Conservation (phyloP, 176 grass and related monocot species). For the Calamus simplicifolius region DNA sequence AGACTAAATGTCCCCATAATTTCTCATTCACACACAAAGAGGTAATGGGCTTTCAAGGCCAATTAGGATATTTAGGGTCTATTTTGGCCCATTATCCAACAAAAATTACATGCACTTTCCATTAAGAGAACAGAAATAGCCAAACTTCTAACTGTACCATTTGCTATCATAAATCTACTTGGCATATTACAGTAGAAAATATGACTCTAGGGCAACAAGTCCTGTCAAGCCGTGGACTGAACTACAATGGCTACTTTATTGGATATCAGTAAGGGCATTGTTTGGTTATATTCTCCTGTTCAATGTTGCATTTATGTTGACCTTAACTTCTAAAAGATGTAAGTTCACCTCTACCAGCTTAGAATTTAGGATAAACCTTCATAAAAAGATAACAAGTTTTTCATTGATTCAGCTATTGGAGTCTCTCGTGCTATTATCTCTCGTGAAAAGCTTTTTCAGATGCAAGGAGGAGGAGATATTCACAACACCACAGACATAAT, state of each 20-base stretch:
- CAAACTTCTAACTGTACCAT: too few species aligned
- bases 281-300: constrained; percentile 46
- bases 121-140: too few species aligned
- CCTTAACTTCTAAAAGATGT: constrained; percentile 57
- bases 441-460: constrained; percentile 27
- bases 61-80: too few species aligned
- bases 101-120: too few species aligned
- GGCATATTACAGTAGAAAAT: constrained; percentile 26
- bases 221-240: constrained; percentile 43
- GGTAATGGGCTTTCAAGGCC: too few species aligned
- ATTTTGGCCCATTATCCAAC: too few species aligned
- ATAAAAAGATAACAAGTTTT: too few species aligned
- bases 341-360: constrained; percentile 4
- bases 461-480: constrained; percentile 13
- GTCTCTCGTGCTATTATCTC: constrained; percentile 49
- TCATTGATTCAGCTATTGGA: constrained; percentile 23
- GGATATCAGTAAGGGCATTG: constrained; percentile 70
- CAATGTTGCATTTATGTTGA: constrained; percentile 48
- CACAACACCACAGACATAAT: neutral
- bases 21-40: too few species aligned
- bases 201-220: constrained; percentile 38
- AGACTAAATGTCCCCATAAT: too few species aligned
- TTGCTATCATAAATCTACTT: neutral
- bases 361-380: neutral
- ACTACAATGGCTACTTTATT: constrained; percentile 64